phyloP scores from a whole-genome alignment of 1,139 yeast species.

The Magnusiomyces tetraspermus region DNA sequence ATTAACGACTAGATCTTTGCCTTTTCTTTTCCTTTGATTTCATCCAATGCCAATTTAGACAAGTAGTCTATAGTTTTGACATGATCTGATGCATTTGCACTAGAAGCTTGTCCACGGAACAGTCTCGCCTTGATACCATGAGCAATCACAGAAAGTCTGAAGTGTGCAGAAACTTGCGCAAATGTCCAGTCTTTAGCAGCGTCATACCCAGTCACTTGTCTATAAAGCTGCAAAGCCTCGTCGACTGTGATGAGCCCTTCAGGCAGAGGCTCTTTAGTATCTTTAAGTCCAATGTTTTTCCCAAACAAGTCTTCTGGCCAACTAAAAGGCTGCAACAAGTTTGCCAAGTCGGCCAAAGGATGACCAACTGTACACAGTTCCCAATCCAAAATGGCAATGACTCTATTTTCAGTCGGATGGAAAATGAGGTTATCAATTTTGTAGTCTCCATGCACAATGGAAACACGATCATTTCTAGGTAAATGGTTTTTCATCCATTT shows the following conservation, averaged over 20 bases:
- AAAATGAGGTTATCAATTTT: constrained; percentile 56
- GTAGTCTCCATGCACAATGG: constrained; percentile 59
- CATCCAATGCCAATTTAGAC: constrained; percentile 32
- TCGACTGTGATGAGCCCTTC: constrained; percentile 25
- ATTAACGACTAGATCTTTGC: not conserved
- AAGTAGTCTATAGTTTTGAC: constrained; percentile 40
- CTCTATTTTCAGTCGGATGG: constrained; percentile 41
- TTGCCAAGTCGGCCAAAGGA: constrained; percentile 55
- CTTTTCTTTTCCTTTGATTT: constrained; percentile 17
- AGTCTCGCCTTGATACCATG: constrained; percentile 63
- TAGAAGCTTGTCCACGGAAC: constrained; percentile 50
- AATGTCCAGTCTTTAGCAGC: constrained; percentile 39
- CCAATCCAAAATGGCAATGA: constrained; percentile 58
- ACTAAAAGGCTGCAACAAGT: constrained; percentile 49
- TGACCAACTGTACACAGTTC: constrained; percentile 62
- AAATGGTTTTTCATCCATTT: constrained; percentile 41
- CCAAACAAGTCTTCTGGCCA: constrained; percentile 31
- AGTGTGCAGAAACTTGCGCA: constrained; percentile 52
- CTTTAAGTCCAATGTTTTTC: constrained; percentile 12
- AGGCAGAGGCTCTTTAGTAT: constrained; percentile 15
- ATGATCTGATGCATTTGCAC: constrained; percentile 43
- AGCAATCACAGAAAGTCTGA: constrained; percentile 50
- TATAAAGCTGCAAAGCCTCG: constrained; percentile 23
- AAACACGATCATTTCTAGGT: constrained; percentile 39
- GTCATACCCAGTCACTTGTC: constrained; percentile 26